Evolutionary conservation across 192 early-diverging fungal genomes (phyloP).

Genomic region (Backusella tuberculispora): DNA sequence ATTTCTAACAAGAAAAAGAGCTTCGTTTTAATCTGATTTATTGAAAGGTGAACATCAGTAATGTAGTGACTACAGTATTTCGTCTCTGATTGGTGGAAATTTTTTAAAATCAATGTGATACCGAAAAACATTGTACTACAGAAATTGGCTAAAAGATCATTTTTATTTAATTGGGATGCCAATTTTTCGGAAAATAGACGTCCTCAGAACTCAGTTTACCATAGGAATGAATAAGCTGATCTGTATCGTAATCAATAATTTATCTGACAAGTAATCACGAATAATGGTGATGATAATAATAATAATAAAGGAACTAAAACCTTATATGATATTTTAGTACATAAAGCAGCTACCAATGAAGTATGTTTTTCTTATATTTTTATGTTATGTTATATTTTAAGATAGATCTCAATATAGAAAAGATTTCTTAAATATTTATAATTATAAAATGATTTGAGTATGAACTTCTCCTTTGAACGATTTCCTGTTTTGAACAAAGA

Average conservation of each 20-base stretch:
- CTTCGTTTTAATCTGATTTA: too few relatives aligned
- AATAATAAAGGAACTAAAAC: neutral
- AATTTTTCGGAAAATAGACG: neutral
- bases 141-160: neutral
- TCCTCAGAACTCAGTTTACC: neutral
- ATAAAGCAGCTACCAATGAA: neutral
- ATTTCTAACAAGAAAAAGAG: too few relatives aligned
- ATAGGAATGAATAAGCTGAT: neutral
- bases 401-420: neutral
- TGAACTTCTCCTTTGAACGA: neutral
- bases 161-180: neutral
- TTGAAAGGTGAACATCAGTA: neutral
- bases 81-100: neutral
- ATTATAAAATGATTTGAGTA: neutral
- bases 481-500: slow-evolving; percentile 17
- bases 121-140: neutral
- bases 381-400: neutral
- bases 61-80: neutral
- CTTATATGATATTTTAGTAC: neutral
- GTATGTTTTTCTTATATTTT: too few relatives aligned
- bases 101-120: neutral
- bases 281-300: too few relatives aligned
- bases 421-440: neutral
- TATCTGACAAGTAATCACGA: neutral
- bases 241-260: neutral